Base-by-base conservation (phyloP, 805 yeast species). In the Hanseniaspora singularis region DNA sequence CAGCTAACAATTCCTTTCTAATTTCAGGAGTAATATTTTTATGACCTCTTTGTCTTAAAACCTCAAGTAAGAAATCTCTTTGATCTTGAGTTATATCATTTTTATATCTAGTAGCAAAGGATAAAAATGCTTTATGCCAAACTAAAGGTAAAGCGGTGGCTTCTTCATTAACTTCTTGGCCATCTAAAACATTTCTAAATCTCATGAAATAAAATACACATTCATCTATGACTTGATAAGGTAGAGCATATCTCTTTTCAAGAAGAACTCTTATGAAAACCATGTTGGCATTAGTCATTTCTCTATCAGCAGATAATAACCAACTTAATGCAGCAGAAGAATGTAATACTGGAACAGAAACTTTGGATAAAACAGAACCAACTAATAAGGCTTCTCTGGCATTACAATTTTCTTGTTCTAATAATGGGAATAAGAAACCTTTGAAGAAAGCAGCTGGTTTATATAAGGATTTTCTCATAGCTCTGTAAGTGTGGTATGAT, bases 11-110 rank as follows among this genome's bases (percentile, higher is more conserved):
- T 62, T 92, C 98, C 57, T 96, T 77, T 66, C 97, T 76, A 45
- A 89, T 86, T 62, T 89, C 98, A 2, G 95, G 94, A 2, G 96
- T 88, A 50, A 92, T 83, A 23, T 79, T 82, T 51, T 71, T 81
- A 60, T 92, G 99, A 42, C 79, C 80, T 65, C 95, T 81, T 60
- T 81, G 88, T 65, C 95, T 80, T 16, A 87, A 76, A 4, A 95
- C 88, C 56, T 89, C 96, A 60, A 92, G 66, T 51, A 92, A 68
- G 64, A 89, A 86, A 57, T 92, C 98, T 61, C 96, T 75, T 70
- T 92, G 99, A 61, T 92, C 99, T 56, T 86, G 95, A n/a, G 98
- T 92, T 50, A 92, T 85, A 69, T 92, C 98, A 60, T 92, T 89
- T 64, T 89, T 92, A 62, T 92, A 92, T 53, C 96, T 74, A 67